Conservation (phyloP, 352 stramenopile genomes). For the Phytopythium vexans region DNA sequence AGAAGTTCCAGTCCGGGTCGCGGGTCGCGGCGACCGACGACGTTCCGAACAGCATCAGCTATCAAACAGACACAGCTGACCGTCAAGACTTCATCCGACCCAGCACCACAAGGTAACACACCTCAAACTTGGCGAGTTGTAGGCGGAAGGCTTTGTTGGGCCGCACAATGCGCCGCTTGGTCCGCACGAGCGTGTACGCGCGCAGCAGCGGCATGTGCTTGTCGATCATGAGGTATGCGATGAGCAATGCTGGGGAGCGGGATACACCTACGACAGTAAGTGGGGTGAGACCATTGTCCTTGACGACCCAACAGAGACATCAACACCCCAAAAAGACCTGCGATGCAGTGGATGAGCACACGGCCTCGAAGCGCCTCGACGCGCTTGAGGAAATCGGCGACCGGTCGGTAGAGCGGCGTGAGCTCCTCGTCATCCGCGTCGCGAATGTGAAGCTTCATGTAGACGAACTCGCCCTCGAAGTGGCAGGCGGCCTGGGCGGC, state of each 20-base stretch:
- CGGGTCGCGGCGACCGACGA: conserved; percentile 51
- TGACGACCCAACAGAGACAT: not conserved
- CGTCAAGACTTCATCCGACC: no score
- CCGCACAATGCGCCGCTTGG: conserved; percentile 40
- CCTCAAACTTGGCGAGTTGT: conserved; percentile 68
- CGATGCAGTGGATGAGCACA: conserved; percentile 47
- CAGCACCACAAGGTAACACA: conserved; percentile 9
- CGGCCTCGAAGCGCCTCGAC: conserved; percentile 46
- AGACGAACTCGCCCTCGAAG: conserved; percentile 68
- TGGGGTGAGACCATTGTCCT: no score
- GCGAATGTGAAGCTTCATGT: conserved; percentile 51
- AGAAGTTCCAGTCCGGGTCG: conserved; percentile 74
- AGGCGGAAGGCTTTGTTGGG: conserved; percentile 62
- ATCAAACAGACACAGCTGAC: not conserved
- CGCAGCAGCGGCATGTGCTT: conserved; percentile 56
- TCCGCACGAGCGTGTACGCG: conserved; percentile 51
- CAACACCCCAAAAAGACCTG: not conserved
- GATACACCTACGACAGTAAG: conserved; percentile 28
- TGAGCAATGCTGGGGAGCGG: conserved; percentile 46
- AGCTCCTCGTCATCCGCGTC: conserved; percentile 53
- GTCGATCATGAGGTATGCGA: conserved; percentile 71
- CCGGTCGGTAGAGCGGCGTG: conserved; percentile 48
- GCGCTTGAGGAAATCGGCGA: conserved; percentile 46
- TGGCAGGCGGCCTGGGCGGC: conserved; percentile 41
- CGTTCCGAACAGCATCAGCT: conserved; percentile 46